Percentiles rank a stretch among this genome's conserved stretches.
phyloP scores from a whole-genome alignment of 306 rosid species.

The Vicia faba region DNA sequence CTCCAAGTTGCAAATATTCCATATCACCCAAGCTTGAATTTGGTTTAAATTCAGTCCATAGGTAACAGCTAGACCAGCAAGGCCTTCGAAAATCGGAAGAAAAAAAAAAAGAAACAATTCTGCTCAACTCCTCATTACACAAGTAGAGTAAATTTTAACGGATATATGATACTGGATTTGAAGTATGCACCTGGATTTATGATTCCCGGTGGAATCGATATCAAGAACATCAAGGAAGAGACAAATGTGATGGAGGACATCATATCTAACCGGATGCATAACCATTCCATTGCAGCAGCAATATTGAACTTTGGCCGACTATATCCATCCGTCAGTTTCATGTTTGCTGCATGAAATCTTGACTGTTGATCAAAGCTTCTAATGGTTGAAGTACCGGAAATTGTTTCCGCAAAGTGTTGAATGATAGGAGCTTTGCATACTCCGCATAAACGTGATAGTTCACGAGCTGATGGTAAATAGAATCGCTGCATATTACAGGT shows the following conservation, averaged over 20 bases:
- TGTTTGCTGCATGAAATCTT: constrained; percentile 67
- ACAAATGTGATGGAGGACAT: constrained; percentile 72
- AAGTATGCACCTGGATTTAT: constrained; percentile 71
- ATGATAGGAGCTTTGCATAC: constrained; percentile 87
- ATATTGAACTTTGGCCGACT: constrained; percentile 67
- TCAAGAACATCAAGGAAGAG: constrained; percentile 64
- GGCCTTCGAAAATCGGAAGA: constrained; percentile 44
- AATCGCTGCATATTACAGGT: constrained; percentile 59
- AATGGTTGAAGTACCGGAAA: constrained; percentile 79
- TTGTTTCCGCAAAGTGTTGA: constrained; percentile 84
- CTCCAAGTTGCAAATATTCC: constrained; percentile 76
- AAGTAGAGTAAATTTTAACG: neutral
- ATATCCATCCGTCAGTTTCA: constrained; percentile 72
- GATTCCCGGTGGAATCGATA: constrained; percentile 69
- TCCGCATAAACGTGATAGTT: constrained; percentile 76
- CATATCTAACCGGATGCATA: constrained; percentile 75
- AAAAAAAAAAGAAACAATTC: constrained; percentile 20
- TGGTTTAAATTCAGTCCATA: constrained; percentile 78
- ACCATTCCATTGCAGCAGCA: constrained; percentile 85
- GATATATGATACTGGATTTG: constrained; percentile 7
- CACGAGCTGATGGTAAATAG: constrained; percentile 77
- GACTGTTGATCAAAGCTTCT: constrained; percentile 82
- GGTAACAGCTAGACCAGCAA: constrained; percentile 87
- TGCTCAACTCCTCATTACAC: neutral
- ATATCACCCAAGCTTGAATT: constrained; percentile 66